Evolutionary conservation across 2,329 filamentous ascomycete species (phyloP).

Genomic region (Phialophora macrospora): DNA sequence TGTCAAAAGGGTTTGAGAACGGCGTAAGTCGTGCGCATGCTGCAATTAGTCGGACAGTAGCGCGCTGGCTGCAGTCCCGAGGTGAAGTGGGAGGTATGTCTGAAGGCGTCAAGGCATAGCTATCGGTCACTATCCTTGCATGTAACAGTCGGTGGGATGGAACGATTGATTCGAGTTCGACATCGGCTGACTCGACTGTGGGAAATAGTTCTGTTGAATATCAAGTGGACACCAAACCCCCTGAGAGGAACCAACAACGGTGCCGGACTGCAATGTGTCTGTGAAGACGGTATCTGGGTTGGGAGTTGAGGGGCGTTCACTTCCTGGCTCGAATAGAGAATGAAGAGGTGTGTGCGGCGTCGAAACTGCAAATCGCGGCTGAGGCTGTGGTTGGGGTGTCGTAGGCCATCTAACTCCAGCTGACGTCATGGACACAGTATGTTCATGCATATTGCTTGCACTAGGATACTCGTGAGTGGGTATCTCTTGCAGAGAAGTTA

Average conservation of each 20-base stretch:
- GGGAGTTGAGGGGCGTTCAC: background rate
- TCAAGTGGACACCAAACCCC: no score
- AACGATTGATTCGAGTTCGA: conserved; percentile 2
- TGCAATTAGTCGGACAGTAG: no score
- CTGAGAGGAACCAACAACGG: background rate
- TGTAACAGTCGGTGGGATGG: background rate
- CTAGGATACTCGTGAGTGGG: background rate
- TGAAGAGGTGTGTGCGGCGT: background rate
- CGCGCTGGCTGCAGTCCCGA: background rate
- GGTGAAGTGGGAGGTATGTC: background rate
- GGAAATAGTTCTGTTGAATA: background rate
- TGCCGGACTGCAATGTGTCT: background rate
- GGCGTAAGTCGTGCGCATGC: background rate
- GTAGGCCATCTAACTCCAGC: background rate
- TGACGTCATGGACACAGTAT: background rate
- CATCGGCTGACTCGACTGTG: background rate
- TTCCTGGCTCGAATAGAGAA: background rate
- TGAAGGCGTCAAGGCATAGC: background rate
- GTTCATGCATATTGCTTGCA: background rate
- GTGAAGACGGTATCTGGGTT: background rate
- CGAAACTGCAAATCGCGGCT: background rate
- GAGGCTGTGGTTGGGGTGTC: background rate
- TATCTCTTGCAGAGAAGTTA: conserved; percentile 2
- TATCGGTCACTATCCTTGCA: background rate
- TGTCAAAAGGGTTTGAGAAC: background rate